Percentiles rank a stretch among this genome's conserved stretches.
Evolutionary conservation across 1,284 basidiomycete species (phyloP).

Genomic region (Boletus mariae): DNA sequence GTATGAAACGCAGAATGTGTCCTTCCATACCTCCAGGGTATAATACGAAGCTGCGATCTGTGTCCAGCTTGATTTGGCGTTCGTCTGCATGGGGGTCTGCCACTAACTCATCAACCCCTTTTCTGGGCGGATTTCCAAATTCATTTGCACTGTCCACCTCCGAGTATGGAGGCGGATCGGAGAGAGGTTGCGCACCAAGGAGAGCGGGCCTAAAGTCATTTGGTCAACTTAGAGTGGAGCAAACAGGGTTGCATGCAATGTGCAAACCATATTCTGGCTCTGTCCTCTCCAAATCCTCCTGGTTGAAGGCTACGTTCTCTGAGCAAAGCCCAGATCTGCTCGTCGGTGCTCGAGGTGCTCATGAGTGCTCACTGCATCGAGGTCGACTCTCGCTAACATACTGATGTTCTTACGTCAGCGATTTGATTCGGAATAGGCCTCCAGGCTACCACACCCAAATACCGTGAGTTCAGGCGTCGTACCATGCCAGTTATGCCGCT

Average conservation of each 20-base stretch:
- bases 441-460: background rate
- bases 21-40: slow-evolving; percentile 59
- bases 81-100: slow-evolving; percentile 66
- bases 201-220: slow-evolving; percentile 22
- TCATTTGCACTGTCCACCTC: slow-evolving; percentile 19
- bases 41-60: slow-evolving; percentile 84
- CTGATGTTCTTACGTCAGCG: slow-evolving; percentile 22
- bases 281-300: slow-evolving; percentile 59
- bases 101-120: slow-evolving; percentile 8
- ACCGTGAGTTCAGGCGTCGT: background rate
- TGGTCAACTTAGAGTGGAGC: slow-evolving; percentile 8
- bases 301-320: slow-evolving; percentile 49
- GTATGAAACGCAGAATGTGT: slow-evolving; percentile 6
- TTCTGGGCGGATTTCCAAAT: slow-evolving; percentile 5
- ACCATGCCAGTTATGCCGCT: background rate
- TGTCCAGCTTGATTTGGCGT: slow-evolving; percentile 81
- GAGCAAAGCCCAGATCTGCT: slow-evolving; percentile 48
- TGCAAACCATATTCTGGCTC: slow-evolving; percentile 56
- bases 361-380: slow-evolving; percentile 20
- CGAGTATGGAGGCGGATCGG: slow-evolving; percentile 28
- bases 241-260: background rate
- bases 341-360: slow-evolving; percentile 23
- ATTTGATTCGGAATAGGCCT: slow-evolving; percentile 1
- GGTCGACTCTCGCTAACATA: slow-evolving; percentile 1
- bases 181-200: slow-evolving; percentile 21